Conservation (phyloP, 2,329 filamentous ascomycete species). For the Orbilia blumenaviensis region DNA sequence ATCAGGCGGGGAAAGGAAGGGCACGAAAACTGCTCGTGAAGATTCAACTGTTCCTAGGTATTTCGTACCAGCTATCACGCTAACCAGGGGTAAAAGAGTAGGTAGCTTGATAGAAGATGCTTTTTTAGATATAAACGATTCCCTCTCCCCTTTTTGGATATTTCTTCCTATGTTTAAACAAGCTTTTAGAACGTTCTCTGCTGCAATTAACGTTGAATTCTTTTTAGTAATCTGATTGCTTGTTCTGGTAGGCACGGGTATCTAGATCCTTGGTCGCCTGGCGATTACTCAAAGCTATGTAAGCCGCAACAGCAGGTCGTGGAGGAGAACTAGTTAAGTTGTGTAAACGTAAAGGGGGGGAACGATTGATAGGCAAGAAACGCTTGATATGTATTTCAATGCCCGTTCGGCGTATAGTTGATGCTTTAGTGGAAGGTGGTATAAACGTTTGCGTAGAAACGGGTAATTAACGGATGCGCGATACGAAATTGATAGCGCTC, state of each 20-base stretch:
- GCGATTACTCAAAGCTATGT: constrained; percentile 6
- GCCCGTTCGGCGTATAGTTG: background rate
- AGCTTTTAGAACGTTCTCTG: too few species aligned
- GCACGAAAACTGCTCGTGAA: constrained; percentile 33
- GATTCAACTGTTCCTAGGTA: constrained; percentile 18
- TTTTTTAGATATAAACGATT: background rate
- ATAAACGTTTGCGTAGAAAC: constrained; percentile 5
- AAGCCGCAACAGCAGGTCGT: too few species aligned
- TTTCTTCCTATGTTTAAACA: background rate
- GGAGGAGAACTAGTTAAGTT: too few species aligned
- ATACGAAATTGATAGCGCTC: constrained; percentile 17
- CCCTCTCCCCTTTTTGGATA: background rate
- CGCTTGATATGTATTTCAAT: too few species aligned
- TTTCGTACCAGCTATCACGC: constrained; percentile 8
- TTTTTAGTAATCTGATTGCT: constrained; percentile 2
- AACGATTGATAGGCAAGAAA: background rate
- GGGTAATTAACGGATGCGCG: constrained; percentile 51
- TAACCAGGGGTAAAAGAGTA: background rate
- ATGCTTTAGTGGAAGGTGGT: constrained; percentile 20
- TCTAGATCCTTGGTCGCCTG: background rate
- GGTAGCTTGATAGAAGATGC: background rate
- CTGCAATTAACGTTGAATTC: background rate
- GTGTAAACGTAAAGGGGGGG: background rate
- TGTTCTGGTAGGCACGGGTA: background rate
- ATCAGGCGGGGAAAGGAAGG: constrained; percentile 6